Base-by-base conservation (phyloP, 768 basidiomycete species). In the Dioszegia hungarica region DNA sequence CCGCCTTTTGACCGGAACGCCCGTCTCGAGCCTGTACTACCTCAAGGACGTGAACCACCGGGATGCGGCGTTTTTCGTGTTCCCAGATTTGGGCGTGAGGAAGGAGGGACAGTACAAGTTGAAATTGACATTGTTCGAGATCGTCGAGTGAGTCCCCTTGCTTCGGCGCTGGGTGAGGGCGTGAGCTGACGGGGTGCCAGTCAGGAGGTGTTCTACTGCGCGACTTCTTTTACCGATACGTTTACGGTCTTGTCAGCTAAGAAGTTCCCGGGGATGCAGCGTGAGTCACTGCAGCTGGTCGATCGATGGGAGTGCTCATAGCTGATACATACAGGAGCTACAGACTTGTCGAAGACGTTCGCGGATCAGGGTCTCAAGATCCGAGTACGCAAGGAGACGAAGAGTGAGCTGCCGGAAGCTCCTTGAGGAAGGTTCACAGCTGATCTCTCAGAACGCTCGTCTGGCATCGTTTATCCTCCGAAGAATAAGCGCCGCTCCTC, bases 361-460 rank as follows among this genome's bases (percentile, higher is more conserved):
- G 90, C 90, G n/a, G 90, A 93, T 70, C 91, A 93, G 76, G 91
- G 91, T 22, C 90, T 93, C 77, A 94, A 93, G 77, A 92, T 94
- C 52, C 85, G 90, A 28, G 93, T 93, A 51, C 83, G 91, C 33
- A 93, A 92, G 75, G 90, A 93, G 29, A 53, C 63, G 5, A 66
- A 63, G 22, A 52, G 67, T 68, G 48, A 63, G 66, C 8, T 6
- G 49, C 27, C 49, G n/a, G n/a, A n/a, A 38, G 17, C 3, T 9
- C 27, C 11, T 19, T 15, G 9, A 9, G 5, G 15, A 5, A 9
- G 45, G 6, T 22, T 60, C 10, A 27, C 8, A 47, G 24, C 19
- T 51, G 20, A 17, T 37, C 47, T 54, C 38, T 17, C 17, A 53
- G 54, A 55, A 25, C 57, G 37, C 31, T 17, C 55, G 5, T 38